These are phyloP conservation scores for Populus euphratica DNA, from an alignment of 345 rosid species.

Conservation along the genomic window DNA sequence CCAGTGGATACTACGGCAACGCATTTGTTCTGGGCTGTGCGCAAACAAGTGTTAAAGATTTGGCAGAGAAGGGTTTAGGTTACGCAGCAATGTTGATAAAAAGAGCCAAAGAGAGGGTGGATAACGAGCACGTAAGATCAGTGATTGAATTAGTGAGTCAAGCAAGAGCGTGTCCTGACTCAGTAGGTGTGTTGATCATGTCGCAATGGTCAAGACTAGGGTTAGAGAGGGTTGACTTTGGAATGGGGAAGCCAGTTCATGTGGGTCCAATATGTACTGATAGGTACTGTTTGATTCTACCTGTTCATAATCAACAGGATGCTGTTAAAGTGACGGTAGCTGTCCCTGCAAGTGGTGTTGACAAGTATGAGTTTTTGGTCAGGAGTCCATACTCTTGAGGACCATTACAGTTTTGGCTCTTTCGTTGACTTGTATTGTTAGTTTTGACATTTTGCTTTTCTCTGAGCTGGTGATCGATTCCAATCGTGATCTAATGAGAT, in stretches of 20 bases:
- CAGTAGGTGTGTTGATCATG: slow-evolving; percentile 63
- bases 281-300: slow-evolving; percentile 68
- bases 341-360: slow-evolving; percentile 59
- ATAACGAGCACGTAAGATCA: slow-evolving; percentile 50
- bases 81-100: slow-evolving; percentile 55
- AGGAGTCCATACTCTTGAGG: slow-evolving; percentile 38
- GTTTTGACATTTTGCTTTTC: slow-evolving; percentile 21
- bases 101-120: slow-evolving; percentile 62
- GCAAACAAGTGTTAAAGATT: slow-evolving; percentile 50
- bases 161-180: slow-evolving; percentile 53
- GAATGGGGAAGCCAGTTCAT: slow-evolving; percentile 62
- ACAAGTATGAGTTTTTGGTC: slow-evolving; percentile 47
- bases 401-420: background rate
- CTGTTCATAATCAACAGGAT: slow-evolving; percentile 48
- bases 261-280: slow-evolving; percentile 71
- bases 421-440: slow-evolving; percentile 33
- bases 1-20: slow-evolving; percentile 76
- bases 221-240: slow-evolving; percentile 71
- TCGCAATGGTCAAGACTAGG: slow-evolving; percentile 94
- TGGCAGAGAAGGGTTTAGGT: slow-evolving; percentile 56
- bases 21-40: slow-evolving; percentile 82
- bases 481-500: background rate
- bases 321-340: slow-evolving; percentile 77
- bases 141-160: slow-evolving; percentile 58
- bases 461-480: background rate